Evolutionary conservation across 2,329 filamentous ascomycete genomes (phyloP), one percentile per base, ranked within the genome.

Genomic region (Pseudogymnoascus sp.): DNA sequence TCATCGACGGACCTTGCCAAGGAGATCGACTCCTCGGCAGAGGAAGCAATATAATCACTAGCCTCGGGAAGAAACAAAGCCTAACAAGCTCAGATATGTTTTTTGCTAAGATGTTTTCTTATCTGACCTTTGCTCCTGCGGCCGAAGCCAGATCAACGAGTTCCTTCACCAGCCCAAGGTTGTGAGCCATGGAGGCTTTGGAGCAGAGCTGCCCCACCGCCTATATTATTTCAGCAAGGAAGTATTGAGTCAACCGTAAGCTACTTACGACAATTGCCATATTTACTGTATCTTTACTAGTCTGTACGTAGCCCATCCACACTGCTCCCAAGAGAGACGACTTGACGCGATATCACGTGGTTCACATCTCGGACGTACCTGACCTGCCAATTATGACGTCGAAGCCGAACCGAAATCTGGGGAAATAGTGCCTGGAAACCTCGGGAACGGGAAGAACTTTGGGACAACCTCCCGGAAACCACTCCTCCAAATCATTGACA

Each of bases 51-150:
- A 77, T 96, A 97, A 76, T 96, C 91, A 61, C 67, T 66, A 9
- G 93, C 93, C 80, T 97, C 93, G 11, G 93, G 93, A 60, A 97
- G 86, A 76, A 97, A 97, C 58, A 97, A 82, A 16, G 89, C 84
- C 83, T 89, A 64, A 58, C 12, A n/a, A 37, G 34, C 34, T 58
- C 57, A 58, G 57, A 58, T 39, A 58, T 34, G 28, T 32, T 34
- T 54, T 54, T 54, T 54, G 47, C 6, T 2, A 58, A 22, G 54
- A 35, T 43, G n/a, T 14, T 37, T 60, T 35, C 20, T 25, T 35
- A 59, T 65, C 73, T 62, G 69, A 91, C 90, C 79, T 91, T 89
- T 61, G 92, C 92, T 47, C 90, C 90, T 61, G 86, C 86, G 28
- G 79, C 78, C 8, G 87, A 85, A 35, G 93, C 91, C 71, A 88